These are phyloP conservation scores for Suhomyces taliae DNA, from an alignment of 1,139 yeast species.

Conservation along the genomic window DNA sequence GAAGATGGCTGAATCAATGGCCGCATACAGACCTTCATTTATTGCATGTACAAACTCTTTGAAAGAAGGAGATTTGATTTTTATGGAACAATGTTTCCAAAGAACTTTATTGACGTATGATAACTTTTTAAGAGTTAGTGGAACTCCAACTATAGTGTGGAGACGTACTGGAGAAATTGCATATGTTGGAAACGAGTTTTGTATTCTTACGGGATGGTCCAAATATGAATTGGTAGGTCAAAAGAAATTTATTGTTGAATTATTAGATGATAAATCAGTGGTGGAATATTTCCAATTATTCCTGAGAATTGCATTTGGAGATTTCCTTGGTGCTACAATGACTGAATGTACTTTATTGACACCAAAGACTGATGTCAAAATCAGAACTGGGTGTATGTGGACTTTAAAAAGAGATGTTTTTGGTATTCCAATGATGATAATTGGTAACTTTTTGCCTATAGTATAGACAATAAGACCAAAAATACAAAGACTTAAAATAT, in stretches of 20 bases:
- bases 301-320: conserved; percentile 86
- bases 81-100: conserved; percentile 96
- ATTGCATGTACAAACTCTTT: conserved; percentile 89
- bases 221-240: conserved; percentile 61
- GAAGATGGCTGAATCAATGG: conserved; percentile 85
- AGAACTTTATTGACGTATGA: conserved; percentile 87
- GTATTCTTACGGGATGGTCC: conserved; percentile 87
- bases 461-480: conserved; percentile 21
- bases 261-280: conserved; percentile 85
- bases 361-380: conserved; percentile 46
- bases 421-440: conserved; percentile 83
- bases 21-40: conserved; percentile 85
- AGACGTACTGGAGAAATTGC: conserved; percentile 94
- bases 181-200: conserved; percentile 89
- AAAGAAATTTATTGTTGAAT: conserved; percentile 78
- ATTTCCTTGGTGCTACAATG: conserved; percentile 87
- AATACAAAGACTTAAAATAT: no score
- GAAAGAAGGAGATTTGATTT: conserved; percentile 86
- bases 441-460: conserved; percentile 88
- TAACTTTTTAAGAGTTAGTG: conserved; percentile 76
- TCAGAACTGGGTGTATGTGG: conserved; percentile 84
- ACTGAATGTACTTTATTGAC: conserved; percentile 76
- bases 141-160: conserved; percentile 96
- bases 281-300: conserved; percentile 86
- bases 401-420: conserved; percentile 70